Percentiles rank a stretch among this genome's conserved stretches.
phyloP scores from a whole-genome alignment of 495 filamentous ascomycete genomes.

The Penicillium taxi region DNA sequence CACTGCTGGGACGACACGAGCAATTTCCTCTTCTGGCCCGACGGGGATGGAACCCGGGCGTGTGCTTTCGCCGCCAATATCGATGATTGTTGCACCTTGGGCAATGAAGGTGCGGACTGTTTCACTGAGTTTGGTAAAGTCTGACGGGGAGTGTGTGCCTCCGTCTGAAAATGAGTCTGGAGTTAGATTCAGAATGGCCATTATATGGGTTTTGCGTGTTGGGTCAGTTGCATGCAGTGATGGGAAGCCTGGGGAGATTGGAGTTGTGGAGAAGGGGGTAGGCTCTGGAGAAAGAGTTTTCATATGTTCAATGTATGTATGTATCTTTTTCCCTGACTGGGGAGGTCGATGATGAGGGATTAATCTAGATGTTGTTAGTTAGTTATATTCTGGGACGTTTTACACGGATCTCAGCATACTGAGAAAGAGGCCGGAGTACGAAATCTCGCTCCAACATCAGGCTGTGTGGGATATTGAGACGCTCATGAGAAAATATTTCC shows the following conservation, averaged over 20 bases:
- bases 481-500: conserved; percentile 52
- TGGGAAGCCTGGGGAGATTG: conserved; percentile 50
- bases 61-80: conserved; percentile 89
- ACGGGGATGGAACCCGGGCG: conserved; percentile 64
- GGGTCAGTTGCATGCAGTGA: conserved; percentile 57
- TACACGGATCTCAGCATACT: conserved; percentile 43
- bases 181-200: conserved; percentile 93
- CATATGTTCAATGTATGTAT: conserved; percentile 48
- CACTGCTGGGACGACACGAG: conserved; percentile 72
- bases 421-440: conserved; percentile 79
- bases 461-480: conserved; percentile 76
- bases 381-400: neutral
- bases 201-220: conserved; percentile 64
- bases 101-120: conserved; percentile 53
- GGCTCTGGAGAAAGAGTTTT: conserved; percentile 47
- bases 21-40: conserved; percentile 60
- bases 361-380: conserved; percentile 37
- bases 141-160: conserved; percentile 47
- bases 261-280: conserved; percentile 59
- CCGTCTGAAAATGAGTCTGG: conserved; percentile 98
- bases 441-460: conserved; percentile 89
- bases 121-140: conserved; percentile 31
- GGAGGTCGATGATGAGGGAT: conserved; percentile 52
- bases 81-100: conserved; percentile 72
- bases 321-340: conserved; percentile 18